A percentile compares a stretch with the other conserved stretches of the same genome.
Evolutionary conservation across 2,329 filamentous ascomycete species (phyloP).

Genomic region (Xylaria sp.): DNA sequence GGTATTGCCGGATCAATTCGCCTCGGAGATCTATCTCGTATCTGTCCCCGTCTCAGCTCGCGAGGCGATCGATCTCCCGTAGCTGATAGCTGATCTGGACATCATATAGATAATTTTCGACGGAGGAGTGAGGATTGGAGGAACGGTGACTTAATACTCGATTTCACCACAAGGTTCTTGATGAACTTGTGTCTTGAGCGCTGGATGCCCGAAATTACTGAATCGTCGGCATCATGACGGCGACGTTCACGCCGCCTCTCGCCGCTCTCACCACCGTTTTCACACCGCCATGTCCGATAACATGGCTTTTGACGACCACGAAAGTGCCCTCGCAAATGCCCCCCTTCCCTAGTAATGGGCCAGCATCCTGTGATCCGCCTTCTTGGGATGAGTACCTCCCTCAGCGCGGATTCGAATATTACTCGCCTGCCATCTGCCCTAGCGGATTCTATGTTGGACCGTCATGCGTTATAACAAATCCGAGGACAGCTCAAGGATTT

Average conservation of each 20-base stretch:
- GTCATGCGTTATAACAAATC: slow-evolving; percentile 36
- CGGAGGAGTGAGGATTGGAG: background rate
- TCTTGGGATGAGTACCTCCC: slow-evolving; percentile 51
- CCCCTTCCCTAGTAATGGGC: slow-evolving; percentile 45
- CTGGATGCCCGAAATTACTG: slow-evolving; percentile 16
- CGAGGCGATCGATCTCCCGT: slow-evolving; percentile 28
- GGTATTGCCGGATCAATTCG: slow-evolving; percentile 6
- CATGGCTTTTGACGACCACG: slow-evolving; percentile 54
- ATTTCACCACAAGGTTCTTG: background rate
- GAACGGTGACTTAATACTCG: background rate
- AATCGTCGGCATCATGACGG: slow-evolving; percentile 28
- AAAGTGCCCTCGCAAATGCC: slow-evolving; percentile 54
- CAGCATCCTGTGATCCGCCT: slow-evolving; percentile 50
- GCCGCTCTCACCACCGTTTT: slow-evolving; percentile 55
- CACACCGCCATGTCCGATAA: slow-evolving; percentile 52
- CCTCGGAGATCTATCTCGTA: slow-evolving; percentile 3
- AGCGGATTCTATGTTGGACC: slow-evolving; percentile 41
- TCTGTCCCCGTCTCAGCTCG: slow-evolving; percentile 24
- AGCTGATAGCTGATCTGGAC: slow-evolving; percentile 17
- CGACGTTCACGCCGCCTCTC: slow-evolving; percentile 42
- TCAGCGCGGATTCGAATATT: slow-evolving; percentile 49
- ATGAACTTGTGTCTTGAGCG: slow-evolving; percentile 16
- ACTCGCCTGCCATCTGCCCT: slow-evolving; percentile 44
- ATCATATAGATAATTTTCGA: slow-evolving; percentile 8
- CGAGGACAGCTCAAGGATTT: slow-evolving; percentile 47